Percentiles rank a stretch among this genome's conserved stretches.
Evolutionary conservation across 2,329 filamentous ascomycete species (phyloP).

Genomic region (Fusarium brevicatenulatum): DNA sequence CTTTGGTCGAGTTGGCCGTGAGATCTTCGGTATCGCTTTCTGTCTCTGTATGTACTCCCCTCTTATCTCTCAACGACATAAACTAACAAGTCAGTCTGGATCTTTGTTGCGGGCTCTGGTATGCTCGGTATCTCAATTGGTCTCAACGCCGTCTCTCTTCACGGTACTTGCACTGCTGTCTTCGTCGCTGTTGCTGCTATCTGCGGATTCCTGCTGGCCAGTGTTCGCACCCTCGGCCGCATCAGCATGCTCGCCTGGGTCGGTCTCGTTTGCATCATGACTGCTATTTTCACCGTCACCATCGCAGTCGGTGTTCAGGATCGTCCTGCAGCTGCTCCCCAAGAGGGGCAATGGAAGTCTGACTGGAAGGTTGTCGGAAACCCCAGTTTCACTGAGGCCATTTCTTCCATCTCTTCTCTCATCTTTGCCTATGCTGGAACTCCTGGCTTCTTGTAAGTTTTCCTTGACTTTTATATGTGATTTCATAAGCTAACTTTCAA

Average conservation of each 20-base stretch:
- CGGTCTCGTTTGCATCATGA: conserved; percentile 35
- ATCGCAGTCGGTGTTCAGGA: conserved; percentile 38
- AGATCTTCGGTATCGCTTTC: conserved; percentile 52
- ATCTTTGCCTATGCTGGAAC: conserved; percentile 53
- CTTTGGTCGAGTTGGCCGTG: conserved; percentile 58
- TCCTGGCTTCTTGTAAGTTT: conserved; percentile 45
- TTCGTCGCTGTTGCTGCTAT: conserved; percentile 52
- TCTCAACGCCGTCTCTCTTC: conserved; percentile 53
- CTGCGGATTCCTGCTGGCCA: conserved; percentile 46
- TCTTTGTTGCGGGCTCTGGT: conserved; percentile 31
- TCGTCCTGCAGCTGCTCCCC: conserved; percentile 28
- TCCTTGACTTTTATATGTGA: no score
- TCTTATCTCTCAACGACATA: rapidly evolving
- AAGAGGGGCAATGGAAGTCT: conserved; percentile 41
- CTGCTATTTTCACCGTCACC: conserved; percentile 37
- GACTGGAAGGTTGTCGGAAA: conserved; percentile 46
- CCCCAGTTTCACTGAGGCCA: conserved; percentile 47
- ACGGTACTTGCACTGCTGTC: conserved; percentile 53
- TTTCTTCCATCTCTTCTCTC: conserved; percentile 47
- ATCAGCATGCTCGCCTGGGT: conserved; percentile 49
- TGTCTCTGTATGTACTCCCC: conserved; percentile 46
- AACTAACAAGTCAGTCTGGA: conserved; percentile 25
- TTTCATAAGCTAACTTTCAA: background rate
- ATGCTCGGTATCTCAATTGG: conserved; percentile 50
- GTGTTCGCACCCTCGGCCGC: conserved; percentile 47